Conservation (phyloP, 148 eudicot genomes). For the Beta vulgaris region DNA sequence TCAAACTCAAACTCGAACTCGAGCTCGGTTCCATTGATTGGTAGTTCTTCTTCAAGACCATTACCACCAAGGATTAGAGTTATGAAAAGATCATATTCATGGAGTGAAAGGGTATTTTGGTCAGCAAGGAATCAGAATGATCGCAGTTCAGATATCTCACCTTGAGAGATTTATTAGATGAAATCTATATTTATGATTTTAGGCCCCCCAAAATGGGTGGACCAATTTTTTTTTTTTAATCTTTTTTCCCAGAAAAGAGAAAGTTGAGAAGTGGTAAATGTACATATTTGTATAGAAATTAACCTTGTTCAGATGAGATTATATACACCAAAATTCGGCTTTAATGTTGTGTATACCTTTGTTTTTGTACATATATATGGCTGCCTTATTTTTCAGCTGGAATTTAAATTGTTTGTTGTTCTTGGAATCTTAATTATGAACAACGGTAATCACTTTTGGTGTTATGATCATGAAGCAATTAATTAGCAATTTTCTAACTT, state of each 20-base stretch:
- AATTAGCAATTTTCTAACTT: background rate
- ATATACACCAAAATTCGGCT: background rate
- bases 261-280: constrained; percentile 9
- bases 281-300: constrained; percentile 21
- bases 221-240: background rate
- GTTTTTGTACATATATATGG: background rate
- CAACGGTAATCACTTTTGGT: background rate
- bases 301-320: background rate
- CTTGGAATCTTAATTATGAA: background rate
- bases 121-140: constrained; percentile 18
- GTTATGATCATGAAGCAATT: background rate
- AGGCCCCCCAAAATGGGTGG: background rate
- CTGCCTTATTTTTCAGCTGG: background rate
- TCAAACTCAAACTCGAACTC: constrained; percentile 8
- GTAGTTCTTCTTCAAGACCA: constrained; percentile 24
- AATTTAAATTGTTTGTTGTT: background rate
- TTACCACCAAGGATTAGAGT: background rate
- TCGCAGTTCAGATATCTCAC: constrained; percentile 12
- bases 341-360: background rate
- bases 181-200: constrained; percentile 1
- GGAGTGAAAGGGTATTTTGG: constrained; percentile 29
- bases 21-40: constrained; percentile 19
- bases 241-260: background rate
- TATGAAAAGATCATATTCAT: constrained; percentile 33
- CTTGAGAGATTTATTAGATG: constrained; percentile 13